Conservation (phyloP, 805 yeast species). For the Kodamaea neixiangensis region DNA sequence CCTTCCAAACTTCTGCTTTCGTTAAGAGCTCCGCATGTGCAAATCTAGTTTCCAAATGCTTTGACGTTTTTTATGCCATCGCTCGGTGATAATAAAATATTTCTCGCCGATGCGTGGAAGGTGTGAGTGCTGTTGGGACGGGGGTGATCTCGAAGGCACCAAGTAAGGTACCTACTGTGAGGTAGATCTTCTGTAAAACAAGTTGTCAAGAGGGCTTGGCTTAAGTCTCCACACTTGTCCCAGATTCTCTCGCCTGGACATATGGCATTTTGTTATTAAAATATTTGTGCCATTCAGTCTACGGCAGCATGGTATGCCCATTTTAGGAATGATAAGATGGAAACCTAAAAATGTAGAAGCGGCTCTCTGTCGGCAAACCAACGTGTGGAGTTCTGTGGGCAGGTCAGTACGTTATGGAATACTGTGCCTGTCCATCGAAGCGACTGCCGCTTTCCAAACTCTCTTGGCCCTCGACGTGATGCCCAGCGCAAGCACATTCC, state of each 20-base stretch:
- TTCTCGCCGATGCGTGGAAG: neutral
- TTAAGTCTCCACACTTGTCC: neutral
- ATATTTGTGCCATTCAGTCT: constrained; percentile 2
- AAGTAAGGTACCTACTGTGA: neutral
- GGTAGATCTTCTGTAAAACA: neutral
- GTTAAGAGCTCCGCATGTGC: neutral
- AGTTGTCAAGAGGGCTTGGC: neutral
- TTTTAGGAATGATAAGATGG: constrained; percentile 1
- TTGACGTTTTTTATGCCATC: neutral
- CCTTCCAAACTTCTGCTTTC: neutral
- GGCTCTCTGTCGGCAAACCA: neutral
- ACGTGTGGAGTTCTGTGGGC: neutral
- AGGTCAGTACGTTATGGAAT: neutral
- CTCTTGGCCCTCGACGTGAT: too few relatives aligned
- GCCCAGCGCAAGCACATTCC: neutral
- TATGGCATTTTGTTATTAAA: neutral
- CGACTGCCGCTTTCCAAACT: too few relatives aligned
- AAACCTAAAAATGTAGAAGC: neutral
- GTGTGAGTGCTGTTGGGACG: neutral
- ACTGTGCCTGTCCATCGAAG: too few relatives aligned
- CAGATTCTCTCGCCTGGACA: neutral
- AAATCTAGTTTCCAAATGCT: neutral
- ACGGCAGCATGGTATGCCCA: neutral
- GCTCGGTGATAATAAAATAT: neutral
- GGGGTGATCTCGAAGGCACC: neutral